Conservation (phyloP, 371 early-diverging fungal genomes). For the Globomyces sp. region DNA sequence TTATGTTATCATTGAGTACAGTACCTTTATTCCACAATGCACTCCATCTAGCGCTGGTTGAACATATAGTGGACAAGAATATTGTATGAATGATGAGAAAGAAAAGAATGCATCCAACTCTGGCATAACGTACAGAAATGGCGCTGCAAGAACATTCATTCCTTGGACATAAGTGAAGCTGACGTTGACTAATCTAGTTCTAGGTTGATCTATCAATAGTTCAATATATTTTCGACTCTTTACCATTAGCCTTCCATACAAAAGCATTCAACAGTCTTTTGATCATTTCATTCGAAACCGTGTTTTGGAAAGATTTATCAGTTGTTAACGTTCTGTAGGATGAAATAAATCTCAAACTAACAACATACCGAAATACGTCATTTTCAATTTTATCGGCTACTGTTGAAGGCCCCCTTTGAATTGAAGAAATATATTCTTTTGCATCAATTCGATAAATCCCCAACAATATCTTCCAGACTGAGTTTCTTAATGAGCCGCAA, state of each 20-base stretch:
- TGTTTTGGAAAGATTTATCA: slow-evolving; percentile 68
- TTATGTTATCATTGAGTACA: no score
- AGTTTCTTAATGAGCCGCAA: slow-evolving; percentile 27
- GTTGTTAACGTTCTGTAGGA: slow-evolving; percentile 71
- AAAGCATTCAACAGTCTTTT: slow-evolving; percentile 85
- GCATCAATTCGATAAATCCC: slow-evolving; percentile 73
- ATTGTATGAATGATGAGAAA: slow-evolving; percentile 77
- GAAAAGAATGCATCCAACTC: slow-evolving; percentile 91
- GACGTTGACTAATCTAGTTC: slow-evolving; percentile 42
- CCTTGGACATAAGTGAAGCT: slow-evolving; percentile 89
- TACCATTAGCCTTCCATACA: slow-evolving; percentile 63
- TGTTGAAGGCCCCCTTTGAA: slow-evolving; percentile 67
- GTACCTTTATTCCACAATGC: slow-evolving; percentile 78
- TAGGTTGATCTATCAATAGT: slow-evolving; percentile 36
- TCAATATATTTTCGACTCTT: neutral
- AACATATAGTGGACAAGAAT: slow-evolving; percentile 88
- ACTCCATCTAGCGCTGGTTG: slow-evolving; percentile 88
- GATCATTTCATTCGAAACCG: slow-evolving; percentile 74
- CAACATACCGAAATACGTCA: slow-evolving; percentile 63
- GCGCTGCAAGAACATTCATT: slow-evolving; percentile 92
- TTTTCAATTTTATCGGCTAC: slow-evolving; percentile 82
- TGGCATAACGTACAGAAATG: slow-evolving; percentile 85
- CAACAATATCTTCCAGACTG: slow-evolving; percentile 80
- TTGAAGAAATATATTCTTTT: slow-evolving; percentile 69
- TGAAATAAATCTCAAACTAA: no score